A percentile compares a stretch with the other conserved stretches of the same genome.
These are phyloP conservation scores for Coprinellus micaceus DNA, from an alignment of 768 basidiomycete genomes.

Conservation along the genomic window DNA sequence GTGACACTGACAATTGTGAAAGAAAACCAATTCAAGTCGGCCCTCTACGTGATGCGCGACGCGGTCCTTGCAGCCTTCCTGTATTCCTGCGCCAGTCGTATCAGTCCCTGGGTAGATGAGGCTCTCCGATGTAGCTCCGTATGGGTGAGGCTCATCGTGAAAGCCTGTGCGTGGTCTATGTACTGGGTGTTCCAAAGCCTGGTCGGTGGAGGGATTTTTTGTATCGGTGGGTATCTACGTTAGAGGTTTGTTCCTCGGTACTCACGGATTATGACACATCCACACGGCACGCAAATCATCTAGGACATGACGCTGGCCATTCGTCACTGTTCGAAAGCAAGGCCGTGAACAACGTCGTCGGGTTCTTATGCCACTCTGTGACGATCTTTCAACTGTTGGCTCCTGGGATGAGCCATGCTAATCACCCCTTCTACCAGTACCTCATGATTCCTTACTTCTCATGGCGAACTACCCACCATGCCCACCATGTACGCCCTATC, in stretches of 20 bases:
- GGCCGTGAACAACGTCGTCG: constrained; percentile 40
- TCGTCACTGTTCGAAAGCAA: constrained; percentile 36
- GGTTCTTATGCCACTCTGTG: constrained; percentile 46
- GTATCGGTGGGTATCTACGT: constrained; percentile 34
- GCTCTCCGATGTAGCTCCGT: constrained; percentile 33
- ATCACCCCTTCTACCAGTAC: constrained; percentile 28
- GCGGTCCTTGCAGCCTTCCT: constrained; percentile 38
- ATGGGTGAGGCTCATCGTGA: constrained; percentile 29
- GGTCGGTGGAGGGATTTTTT: constrained; percentile 49
- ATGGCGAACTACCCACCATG: constrained; percentile 67
- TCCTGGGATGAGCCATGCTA: neutral
- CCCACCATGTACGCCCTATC: constrained; percentile 51
- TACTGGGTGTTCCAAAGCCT: constrained; percentile 54
- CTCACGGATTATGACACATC: neutral
- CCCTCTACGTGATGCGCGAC: constrained; percentile 43
- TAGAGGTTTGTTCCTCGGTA: too few species aligned
- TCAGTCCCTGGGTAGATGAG: constrained; percentile 36
- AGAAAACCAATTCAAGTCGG: constrained; percentile 38
- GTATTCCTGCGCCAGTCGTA: constrained; percentile 41
- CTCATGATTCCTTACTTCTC: constrained; percentile 58
- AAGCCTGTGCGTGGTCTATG: constrained; percentile 36
- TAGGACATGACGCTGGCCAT: constrained; percentile 47
- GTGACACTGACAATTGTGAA: neutral
- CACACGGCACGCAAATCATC: neutral
- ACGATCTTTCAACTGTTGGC: constrained; percentile 6